Evolutionary conservation across 169 alveolate genomes (phyloP).

Genomic region (Miamiensis avidus): DNA sequence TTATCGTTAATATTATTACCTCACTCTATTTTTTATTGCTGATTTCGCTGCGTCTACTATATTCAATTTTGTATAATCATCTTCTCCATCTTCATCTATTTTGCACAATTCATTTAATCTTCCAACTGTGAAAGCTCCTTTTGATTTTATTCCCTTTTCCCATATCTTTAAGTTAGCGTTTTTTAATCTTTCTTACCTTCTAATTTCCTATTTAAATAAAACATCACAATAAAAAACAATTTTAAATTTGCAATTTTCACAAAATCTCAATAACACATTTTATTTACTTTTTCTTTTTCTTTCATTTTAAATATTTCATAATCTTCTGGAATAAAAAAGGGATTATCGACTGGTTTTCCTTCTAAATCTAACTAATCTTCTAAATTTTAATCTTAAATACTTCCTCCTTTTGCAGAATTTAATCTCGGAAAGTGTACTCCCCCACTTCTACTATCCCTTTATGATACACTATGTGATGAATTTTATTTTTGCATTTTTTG

Average conservation of each 20-base stretch:
- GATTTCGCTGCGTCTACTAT: slow-evolving; percentile 60
- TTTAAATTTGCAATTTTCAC: too few species aligned
- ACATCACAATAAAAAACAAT: too few species aligned
- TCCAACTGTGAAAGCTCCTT: slow-evolving; percentile 46
- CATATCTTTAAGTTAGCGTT: slow-evolving; percentile 35
- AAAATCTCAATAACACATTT: too few species aligned
- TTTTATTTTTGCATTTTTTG: too few species aligned
- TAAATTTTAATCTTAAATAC: background rate
- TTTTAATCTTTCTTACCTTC: slow-evolving; percentile 29
- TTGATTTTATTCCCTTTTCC: slow-evolving; percentile 50
- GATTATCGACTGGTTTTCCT: slow-evolving; percentile 31
- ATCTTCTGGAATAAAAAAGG: slow-evolving; percentile 49
- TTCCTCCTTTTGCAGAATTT: background rate
- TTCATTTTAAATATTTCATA: slow-evolving; percentile 43
- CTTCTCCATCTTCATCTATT: slow-evolving; percentile 28
- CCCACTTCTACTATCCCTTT: background rate
- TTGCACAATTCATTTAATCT: slow-evolving; percentile 30
- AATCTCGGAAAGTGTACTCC: background rate
- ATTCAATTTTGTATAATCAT: slow-evolving; percentile 42
- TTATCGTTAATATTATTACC: background rate
- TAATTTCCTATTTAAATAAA: background rate
- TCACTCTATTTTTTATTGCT: slow-evolving; percentile 56
- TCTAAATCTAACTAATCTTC: background rate
- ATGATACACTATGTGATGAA: background rate
- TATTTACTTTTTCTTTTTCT: slow-evolving; percentile 35